phyloP scores from a whole-genome alignment of 2,329 filamentous ascomycete species.

The Aschersonia sp. region DNA sequence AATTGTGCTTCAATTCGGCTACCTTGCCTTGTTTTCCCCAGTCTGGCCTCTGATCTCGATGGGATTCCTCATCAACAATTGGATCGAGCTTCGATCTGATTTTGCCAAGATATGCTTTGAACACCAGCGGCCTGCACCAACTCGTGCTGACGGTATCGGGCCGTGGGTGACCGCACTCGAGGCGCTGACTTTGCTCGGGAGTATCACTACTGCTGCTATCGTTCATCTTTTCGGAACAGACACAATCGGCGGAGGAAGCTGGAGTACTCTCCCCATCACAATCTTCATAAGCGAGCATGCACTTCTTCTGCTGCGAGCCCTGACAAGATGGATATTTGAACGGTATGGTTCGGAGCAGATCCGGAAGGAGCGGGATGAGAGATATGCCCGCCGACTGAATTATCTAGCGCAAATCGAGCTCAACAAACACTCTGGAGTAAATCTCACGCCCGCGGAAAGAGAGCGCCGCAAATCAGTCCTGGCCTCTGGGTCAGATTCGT shows the following conservation, averaged over 20 bases:
- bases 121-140: constrained; percentile 55
- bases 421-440: constrained; percentile 16
- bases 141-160: constrained; percentile 58
- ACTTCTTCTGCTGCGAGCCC: constrained; percentile 44
- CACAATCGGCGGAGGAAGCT: constrained; percentile 38
- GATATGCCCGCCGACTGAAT: constrained; percentile 20
- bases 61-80: constrained; percentile 63
- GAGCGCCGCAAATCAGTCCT: constrained; percentile 23
- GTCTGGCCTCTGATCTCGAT: constrained; percentile 63
- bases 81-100: constrained; percentile 63
- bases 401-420: constrained; percentile 26
- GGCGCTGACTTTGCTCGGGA: constrained; percentile 58
- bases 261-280: constrained; percentile 51
- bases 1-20: constrained; percentile 61
- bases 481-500: constrained; percentile 16
- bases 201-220: constrained; percentile 55
- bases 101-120: constrained; percentile 65
- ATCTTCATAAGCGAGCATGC: constrained; percentile 63
- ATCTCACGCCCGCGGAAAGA: constrained; percentile 18
- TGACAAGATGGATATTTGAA: constrained; percentile 20
- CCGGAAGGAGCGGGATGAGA: constrained; percentile 21
- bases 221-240: constrained; percentile 57
- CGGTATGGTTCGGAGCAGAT: constrained; percentile 25
- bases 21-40: constrained; percentile 57
- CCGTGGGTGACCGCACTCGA: constrained; percentile 56